These are phyloP conservation scores for Diplodia mutila DNA, from an alignment of 2,329 filamentous ascomycete species.

Conservation along the genomic window DNA sequence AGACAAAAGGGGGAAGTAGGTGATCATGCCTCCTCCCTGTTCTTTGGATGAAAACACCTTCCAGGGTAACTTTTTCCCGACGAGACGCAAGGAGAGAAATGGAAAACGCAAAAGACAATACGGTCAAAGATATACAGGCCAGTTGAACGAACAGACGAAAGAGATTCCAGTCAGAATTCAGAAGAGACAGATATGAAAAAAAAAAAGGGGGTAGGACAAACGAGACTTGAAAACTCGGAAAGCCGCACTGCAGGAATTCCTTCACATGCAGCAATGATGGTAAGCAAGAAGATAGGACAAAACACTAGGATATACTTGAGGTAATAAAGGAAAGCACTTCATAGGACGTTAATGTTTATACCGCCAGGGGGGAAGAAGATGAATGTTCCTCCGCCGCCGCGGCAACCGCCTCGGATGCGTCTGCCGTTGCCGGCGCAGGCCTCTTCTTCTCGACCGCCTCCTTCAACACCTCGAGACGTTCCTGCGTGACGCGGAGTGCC, in stretches of 20 bases:
- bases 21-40: neutral
- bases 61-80: neutral
- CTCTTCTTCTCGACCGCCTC: conserved; percentile 60
- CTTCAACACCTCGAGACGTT: conserved; percentile 78
- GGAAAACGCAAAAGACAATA: neutral
- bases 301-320: neutral
- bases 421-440: conserved; percentile 46
- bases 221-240: conserved; percentile 1
- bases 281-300: neutral
- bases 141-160: neutral
- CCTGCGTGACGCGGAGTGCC: conserved; percentile 83
- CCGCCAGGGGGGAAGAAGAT: conserved; percentile 13
- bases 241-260: neutral
- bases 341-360: neutral
- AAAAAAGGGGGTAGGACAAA: neutral
- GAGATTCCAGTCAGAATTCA: neutral
- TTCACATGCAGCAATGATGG: neutral
- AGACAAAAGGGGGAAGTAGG: neutral
- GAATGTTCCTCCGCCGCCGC: conserved; percentile 65
- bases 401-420: conserved; percentile 67
- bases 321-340: neutral
- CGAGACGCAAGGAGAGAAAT: neutral
- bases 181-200: neutral
- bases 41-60: conserved; percentile 8
- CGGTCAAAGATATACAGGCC: conserved; percentile 3